Conservation (phyloP, 768 basidiomycete genomes). For the Pleurotus eryngii region DNA sequence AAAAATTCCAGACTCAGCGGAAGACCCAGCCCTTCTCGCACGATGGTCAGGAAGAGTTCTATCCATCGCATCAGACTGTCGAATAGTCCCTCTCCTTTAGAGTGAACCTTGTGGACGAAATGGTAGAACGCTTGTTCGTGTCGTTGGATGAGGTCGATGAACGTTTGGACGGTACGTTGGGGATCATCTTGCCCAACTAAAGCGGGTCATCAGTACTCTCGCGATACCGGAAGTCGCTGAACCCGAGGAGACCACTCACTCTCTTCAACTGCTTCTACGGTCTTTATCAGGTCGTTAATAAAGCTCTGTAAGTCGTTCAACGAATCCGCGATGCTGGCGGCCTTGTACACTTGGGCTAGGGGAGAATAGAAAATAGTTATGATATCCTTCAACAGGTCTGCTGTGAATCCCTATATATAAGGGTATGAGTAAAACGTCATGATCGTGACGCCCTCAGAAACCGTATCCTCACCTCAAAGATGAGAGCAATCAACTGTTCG, state of each 20-base stretch:
- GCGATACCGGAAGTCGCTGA: no score
- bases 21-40: conserved; percentile 83
- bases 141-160: conserved; percentile 88
- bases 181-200: conserved; percentile 84
- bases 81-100: conserved; percentile 93
- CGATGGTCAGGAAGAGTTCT: conserved; percentile 87
- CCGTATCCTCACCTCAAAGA: conserved; percentile 80
- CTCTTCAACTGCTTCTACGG: conserved; percentile 89
- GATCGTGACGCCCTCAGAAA: background rate
- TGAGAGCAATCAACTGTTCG: conserved; percentile 86
- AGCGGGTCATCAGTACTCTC: no score
- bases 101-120: conserved; percentile 98
- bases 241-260: conserved; percentile 43
- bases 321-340: conserved; percentile 95
- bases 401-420: conserved; percentile 74
- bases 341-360: conserved; percentile 94
- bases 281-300: conserved; percentile 90
- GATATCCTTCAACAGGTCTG: conserved; percentile 95
- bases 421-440: background rate
- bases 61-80: conserved; percentile 95
- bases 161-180: conserved; percentile 81
- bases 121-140: conserved; percentile 96
- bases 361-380: conserved; percentile 99
- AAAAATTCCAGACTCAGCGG: conserved; percentile 83
- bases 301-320: conserved; percentile 89